Base-by-base conservation (phyloP, 345 rosid species). In the Gynandropsis gynandra region DNA sequence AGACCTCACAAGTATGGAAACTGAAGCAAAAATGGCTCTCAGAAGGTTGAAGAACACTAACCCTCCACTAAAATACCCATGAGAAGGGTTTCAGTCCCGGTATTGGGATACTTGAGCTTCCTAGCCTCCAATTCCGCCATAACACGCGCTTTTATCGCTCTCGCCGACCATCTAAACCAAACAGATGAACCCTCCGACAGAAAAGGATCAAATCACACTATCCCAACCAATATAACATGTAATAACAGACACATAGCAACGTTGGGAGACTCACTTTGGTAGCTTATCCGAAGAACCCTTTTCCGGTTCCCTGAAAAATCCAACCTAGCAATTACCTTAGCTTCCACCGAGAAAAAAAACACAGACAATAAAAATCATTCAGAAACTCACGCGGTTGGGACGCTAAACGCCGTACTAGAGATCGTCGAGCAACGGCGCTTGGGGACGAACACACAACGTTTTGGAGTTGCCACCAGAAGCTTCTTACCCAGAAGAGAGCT, bases 31-130 rank as follows among this genome's bases (percentile, higher is more conserved):
- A 5, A 18, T 1, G 33, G 29, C 18, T 64, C n/a, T 52, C 13
- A 34, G 49, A 54, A 14, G 7, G 10, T 12, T 11, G 18, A 16
- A 33, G 35, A 44, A 42, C 33, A 62, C 83, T 62, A 59, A 87
- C 98, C 96, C 76, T 87, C 96, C 14, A 87, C 81, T 65, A 87
- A 72, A 67, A 90, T 79, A 55, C 98, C 98, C 89, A 80, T 74
- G 13, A 90, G 76, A 70, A 90, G 75, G 5, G 87, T 75, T 75
- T 90, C 98, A 1, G 92, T 84, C 11, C 96, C 95, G 0, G 92
- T 78, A 39, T 47, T 69, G 1, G 89, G 87, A 76, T 90, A 83
- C 76, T 87, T 84, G 56, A 90, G 67, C 71, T 90, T 90, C 87
- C 89, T 87, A 16, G 96, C 87, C 53, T 90, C 95, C 80, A 87